phyloP scores from a whole-genome alignment of 2,329 filamentous ascomycete genomes.

The Berkeleyomyces rouxiae region DNA sequence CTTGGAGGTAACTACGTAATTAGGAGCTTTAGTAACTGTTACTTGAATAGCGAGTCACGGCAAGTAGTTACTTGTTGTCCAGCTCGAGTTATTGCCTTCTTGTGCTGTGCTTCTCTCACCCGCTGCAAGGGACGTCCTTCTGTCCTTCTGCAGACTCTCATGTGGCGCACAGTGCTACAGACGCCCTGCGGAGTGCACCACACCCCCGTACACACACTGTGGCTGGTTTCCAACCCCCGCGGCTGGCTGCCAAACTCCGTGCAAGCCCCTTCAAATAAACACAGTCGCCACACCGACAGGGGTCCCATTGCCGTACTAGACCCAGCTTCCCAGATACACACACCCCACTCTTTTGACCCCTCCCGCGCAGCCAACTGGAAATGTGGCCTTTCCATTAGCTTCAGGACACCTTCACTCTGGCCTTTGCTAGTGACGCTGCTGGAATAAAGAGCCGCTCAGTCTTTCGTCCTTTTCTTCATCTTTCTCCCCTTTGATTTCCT shows the following conservation, averaged over 20 bases:
- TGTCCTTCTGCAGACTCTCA: background rate
- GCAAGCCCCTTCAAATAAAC: background rate
- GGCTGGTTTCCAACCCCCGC: background rate
- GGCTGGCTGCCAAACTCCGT: background rate
- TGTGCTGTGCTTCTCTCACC: background rate
- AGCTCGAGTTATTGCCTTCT: background rate
- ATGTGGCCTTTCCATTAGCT: conserved; percentile 28
- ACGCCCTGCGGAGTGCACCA: background rate
- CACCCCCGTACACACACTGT: background rate
- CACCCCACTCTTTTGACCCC: conserved; percentile 1
- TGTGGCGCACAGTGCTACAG: background rate
- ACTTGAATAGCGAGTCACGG: too few species aligned
- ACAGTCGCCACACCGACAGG: background rate
- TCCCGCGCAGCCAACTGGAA: conserved; percentile 21
- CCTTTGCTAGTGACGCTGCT: background rate
- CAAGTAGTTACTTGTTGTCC: too few species aligned
- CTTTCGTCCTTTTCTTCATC: conserved; percentile 1
- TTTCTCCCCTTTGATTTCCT: conserved; percentile 12
- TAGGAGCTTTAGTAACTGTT: too few species aligned
- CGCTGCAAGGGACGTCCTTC: conserved; percentile 4
- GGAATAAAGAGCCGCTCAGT: background rate
- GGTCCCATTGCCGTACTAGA: background rate
- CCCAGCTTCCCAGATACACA: background rate
- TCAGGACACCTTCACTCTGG: conserved; percentile 13
- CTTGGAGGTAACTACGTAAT: too few species aligned